These are phyloP conservation scores for Boletus tomentosulus DNA, from an alignment of 768 basidiomycete genomes.

Conservation along the genomic window DNA sequence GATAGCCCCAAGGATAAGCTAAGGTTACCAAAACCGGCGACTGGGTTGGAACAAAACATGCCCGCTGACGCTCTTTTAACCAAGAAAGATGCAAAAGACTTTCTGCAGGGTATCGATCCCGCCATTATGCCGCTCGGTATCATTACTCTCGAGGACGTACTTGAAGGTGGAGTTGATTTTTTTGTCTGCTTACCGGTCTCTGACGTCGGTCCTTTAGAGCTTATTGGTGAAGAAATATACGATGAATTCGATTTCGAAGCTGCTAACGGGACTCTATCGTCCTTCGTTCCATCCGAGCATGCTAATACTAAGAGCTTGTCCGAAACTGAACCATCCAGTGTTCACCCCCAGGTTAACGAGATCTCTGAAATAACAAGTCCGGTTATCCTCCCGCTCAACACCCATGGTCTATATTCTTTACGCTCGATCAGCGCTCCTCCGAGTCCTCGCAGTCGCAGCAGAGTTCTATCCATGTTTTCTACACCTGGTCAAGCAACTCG, in stretches of 20 bases:
- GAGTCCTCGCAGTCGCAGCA: conserved; percentile 36
- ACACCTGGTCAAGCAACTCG: conserved; percentile 3
- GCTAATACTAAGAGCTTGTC: conserved; percentile 32
- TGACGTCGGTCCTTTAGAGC: conserved; percentile 44
- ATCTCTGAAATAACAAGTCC: conserved; percentile 20
- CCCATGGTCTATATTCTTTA: conserved; percentile 49
- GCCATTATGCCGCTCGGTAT: conserved; percentile 84
- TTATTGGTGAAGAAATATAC: conserved; percentile 91
- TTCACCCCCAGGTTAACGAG: conserved; percentile 4
- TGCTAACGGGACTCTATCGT: conserved; percentile 50
- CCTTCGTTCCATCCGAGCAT: conserved; percentile 35
- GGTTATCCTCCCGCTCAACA: conserved; percentile 37
- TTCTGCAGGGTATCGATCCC: conserved; percentile 78
- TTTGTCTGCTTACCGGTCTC: neutral
- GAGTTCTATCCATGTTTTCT: conserved; percentile 3
- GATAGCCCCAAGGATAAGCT: conserved; percentile 19
- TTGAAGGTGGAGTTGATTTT: conserved; percentile 58
- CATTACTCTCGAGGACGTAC: conserved; percentile 89
- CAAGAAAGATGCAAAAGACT: conserved; percentile 75
- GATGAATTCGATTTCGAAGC: conserved; percentile 87
- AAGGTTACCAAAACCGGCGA: conserved; percentile 32
- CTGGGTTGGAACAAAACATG: conserved; percentile 73
- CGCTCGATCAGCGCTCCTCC: conserved; percentile 58
- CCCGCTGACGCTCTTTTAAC: conserved; percentile 84
- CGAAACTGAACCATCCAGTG: conserved; percentile 13